These are phyloP conservation scores for Gossypium mustelinum DNA, from an alignment of 345 rosid genomes.

Conservation along the genomic window DNA sequence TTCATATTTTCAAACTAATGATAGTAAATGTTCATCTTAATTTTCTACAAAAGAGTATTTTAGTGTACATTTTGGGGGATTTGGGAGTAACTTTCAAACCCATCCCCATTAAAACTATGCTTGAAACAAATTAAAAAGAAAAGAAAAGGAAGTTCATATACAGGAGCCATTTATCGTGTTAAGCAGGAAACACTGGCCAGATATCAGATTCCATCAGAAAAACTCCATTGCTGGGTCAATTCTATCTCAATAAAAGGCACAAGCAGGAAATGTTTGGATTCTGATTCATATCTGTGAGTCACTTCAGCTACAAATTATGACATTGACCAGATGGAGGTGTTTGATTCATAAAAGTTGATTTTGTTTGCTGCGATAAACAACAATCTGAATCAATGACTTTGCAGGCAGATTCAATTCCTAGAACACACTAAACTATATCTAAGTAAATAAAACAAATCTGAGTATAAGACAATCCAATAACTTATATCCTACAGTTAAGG, in stretches of 20 bases:
- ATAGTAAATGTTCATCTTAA: neutral
- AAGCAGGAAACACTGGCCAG: neutral
- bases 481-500: neutral
- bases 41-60: neutral
- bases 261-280: neutral
- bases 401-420: neutral
- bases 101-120: constrained; percentile 3
- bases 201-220: neutral
- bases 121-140: neutral
- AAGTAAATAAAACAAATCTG: neutral
- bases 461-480: neutral
- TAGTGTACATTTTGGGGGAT: constrained; percentile 4
- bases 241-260: neutral
- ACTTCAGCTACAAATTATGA: neutral
- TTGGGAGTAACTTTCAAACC: neutral
- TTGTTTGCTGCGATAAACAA: constrained; percentile 10
- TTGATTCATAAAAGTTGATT: constrained; percentile 14
- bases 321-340: constrained; percentile 7
- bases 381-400: neutral
- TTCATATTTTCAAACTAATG: neutral
- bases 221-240: neutral
- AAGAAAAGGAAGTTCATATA: neutral
- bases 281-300: neutral
- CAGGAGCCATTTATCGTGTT: constrained; percentile 7
- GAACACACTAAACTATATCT: neutral